Conservation (phyloP, 106 monocot species). For the Platanthera zijinensis region DNA sequence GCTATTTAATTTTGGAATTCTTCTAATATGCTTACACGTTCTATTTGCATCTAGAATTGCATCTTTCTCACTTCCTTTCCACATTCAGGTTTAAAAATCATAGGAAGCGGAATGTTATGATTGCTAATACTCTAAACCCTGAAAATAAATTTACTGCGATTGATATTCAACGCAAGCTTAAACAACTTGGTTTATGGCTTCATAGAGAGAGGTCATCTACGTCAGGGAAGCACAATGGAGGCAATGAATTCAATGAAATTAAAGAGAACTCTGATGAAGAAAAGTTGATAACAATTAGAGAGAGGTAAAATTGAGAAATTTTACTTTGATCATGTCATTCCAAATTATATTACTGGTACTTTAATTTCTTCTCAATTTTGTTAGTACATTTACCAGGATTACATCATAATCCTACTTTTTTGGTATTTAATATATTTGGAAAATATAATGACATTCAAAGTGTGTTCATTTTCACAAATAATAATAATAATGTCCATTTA, state of each 20-base stretch:
- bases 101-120: conserved; percentile 57
- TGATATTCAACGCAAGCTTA: conserved; percentile 55
- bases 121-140: conserved; percentile 45
- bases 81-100: conserved; percentile 47
- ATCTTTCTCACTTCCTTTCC: background rate
- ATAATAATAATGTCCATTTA: background rate
- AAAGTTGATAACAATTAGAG: conserved; percentile 18
- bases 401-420: background rate
- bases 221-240: conserved; percentile 1
- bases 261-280: conserved; percentile 36
- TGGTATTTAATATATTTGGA: background rate
- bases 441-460: background rate
- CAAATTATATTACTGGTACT: background rate
- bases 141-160: conserved; percentile 31
- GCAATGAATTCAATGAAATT: conserved; percentile 1
- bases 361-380: background rate
- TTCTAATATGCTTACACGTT: background rate
- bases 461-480: background rate
- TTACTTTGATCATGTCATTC: background rate
- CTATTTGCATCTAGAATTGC: background rate
- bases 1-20: background rate
- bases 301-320: conserved; percentile 22
- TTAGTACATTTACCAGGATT: background rate
- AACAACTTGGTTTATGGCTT: conserved; percentile 53
- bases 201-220: conserved; percentile 10